Percentiles rank a stretch among this genome's conserved stretches.
phyloP scores from a whole-genome alignment of 768 basidiomycete species.

The Solioccasus polychromus region DNA sequence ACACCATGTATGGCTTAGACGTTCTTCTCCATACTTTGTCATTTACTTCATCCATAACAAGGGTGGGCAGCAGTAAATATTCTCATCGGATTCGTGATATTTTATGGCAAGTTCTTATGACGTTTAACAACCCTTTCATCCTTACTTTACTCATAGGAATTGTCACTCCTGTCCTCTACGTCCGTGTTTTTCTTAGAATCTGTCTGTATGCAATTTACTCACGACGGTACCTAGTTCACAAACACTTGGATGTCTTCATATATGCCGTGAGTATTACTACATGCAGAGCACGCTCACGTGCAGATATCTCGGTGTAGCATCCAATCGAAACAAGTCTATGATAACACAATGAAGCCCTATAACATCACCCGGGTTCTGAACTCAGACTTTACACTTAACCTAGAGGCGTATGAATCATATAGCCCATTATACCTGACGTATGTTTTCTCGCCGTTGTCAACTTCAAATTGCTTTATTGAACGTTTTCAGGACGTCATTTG shows the following conservation, averaged over 20 bases:
- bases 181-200: slow-evolving; percentile 49
- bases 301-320: slow-evolving; percentile 44
- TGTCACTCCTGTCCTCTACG: slow-evolving; percentile 37
- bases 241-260: slow-evolving; percentile 60
- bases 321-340: slow-evolving; percentile 59
- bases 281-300: not conserved
- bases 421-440: slow-evolving; percentile 58
- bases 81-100: slow-evolving; percentile 60
- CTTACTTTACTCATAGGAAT: no score
- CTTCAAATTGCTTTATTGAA: no score
- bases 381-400: slow-evolving; percentile 49
- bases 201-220: no score
- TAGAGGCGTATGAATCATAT: slow-evolving; percentile 51
- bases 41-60: slow-evolving; percentile 11
- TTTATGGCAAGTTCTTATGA: slow-evolving; percentile 58
- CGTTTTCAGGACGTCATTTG: no score
- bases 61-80: slow-evolving; percentile 82
- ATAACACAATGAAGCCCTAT: slow-evolving; percentile 55
- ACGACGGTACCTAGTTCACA: slow-evolving; percentile 42
- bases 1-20: slow-evolving; percentile 50
- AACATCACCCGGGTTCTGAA: slow-evolving; percentile 58
- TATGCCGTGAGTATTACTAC: slow-evolving; percentile 45
- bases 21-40: not conserved
- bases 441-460: slow-evolving; percentile 6
- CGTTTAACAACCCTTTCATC: no score